Evolutionary conservation across 306 rosid species (phyloP), one percentile per base, ranked within the genome.

Genomic region (Trifolium fragiferum): DNA sequence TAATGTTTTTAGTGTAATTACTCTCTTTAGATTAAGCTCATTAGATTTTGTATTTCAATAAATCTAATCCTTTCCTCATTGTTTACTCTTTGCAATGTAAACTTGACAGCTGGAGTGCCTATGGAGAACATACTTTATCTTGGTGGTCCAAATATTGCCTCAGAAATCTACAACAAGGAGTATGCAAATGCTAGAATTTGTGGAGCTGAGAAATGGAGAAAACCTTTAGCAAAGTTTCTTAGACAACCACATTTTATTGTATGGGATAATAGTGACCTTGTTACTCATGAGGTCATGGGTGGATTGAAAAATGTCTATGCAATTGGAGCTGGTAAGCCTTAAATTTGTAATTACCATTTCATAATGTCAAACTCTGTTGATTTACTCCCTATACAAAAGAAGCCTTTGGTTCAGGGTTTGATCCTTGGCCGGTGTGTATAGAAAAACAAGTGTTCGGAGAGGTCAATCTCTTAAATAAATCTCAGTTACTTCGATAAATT

Each of bases 271-370:
- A 91, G 98, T 49, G 98, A 93, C 78, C 97, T 93, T 14, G 85
- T 88, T 78, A 93, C 97, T 4, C 98, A 93, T 61, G 98, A 93
- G 66, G 98, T 93, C 84, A 93, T 93, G 98, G 98, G 98, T n/a
- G 97, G 97, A 49, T 78, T 93, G 87, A 93, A 93, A 73, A 93
- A 93, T 72, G 98, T 91, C 50, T 93, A 93, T 66, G 98, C 98
- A 80, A 91, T 93, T 58, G 97, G 98, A 53, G 98, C 97, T 53
- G 98, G 98, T 86, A 84, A 84, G 72, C 70, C 25, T 66, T 74
- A 59, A 68, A 13, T 51, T 58, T 11, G 5, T 47, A 57, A 8
- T 60, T 7, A 27, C 50, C 23, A 16, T 74, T 76, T 72, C 13
- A 57, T 60, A 49, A 30, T 47, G 32, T 33, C 27, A 37, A 64